Conservation (phyloP, 306 rosid species). For the Cucumis melo region DNA sequence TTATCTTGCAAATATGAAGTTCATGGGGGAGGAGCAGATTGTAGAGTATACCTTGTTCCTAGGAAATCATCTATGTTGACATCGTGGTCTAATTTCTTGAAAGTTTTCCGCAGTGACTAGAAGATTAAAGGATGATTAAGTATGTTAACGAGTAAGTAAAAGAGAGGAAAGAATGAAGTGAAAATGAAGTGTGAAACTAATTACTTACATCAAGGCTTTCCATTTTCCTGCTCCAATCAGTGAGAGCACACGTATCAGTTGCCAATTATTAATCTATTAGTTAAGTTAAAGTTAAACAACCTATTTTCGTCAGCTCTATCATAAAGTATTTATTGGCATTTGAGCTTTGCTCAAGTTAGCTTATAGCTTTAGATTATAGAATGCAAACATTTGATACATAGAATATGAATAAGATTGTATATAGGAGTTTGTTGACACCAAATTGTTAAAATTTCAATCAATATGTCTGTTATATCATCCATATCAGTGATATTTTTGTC, state of each 20-base stretch:
- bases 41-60: slow-evolving; percentile 40
- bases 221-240: slow-evolving; percentile 55
- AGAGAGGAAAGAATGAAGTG: neutral
- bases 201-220: slow-evolving; percentile 75
- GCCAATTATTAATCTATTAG: neutral
- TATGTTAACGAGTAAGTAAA: neutral
- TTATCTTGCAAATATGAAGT: neutral
- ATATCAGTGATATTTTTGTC: no score
- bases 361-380: no score
- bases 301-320: no score
- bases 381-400: no score
- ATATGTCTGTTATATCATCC: no score
- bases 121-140: slow-evolving; percentile 24
- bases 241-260: slow-evolving; percentile 6
- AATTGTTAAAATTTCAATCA: no score
- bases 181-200: slow-evolving; percentile 11
- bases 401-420: no score
- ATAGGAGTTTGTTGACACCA: no score
- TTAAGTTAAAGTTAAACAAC: neutral
- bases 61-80: slow-evolving; percentile 56
- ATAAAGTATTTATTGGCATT: no score
- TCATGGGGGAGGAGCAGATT: neutral
- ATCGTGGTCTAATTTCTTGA: slow-evolving; percentile 73
- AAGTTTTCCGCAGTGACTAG: slow-evolving; percentile 70
- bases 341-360: no score